Base-by-base conservation (phyloP, 345 rosid species). In the Iberis pinnata region DNA sequence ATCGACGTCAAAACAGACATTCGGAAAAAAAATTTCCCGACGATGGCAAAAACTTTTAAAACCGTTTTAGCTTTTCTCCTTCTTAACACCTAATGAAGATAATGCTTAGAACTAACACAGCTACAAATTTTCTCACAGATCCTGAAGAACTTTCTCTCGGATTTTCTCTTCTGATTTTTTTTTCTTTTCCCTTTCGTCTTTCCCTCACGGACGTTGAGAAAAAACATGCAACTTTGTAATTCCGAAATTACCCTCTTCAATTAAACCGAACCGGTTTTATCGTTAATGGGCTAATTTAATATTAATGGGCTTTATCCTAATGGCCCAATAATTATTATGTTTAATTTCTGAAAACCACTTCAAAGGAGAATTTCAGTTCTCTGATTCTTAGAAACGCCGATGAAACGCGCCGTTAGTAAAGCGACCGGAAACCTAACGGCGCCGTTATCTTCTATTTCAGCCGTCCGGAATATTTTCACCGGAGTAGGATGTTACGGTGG, bases 131-230 rank as follows among this genome's bases (percentile, higher is more conserved):
- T 59, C 63, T 59, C 45, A 49, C 19, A 18, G 25, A 45, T 20
- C 12, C 18, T 25, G 37, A 12, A 11, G 15, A 18, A 18, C 15
- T 60, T 49, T 52, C 49, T 61, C 52, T 20, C 27, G 20, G 9
- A 14, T 3, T 27, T 35, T 31, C 4, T 33, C 9, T 41, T n/a
- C n/a, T n/a, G n/a, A n/a, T n/a, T n/a, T n/a, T 9, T 7, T 16
- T 19, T 50, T 49, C 43, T 43, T 18, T 51, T n/a, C n/a, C n/a
- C n/a, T 27, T 65, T 64, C 49, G 40, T 55, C 56, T 48, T 65
- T n/a, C 54, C 64, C 52, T 6, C 55, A 18, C 12, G 70, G 70
- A 58, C 64, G 64, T 66, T 58, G 65, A 29, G 8, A 9, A 37
- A 49, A 58, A 52, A 18, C 63, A 60, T 51, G 41, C 5, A 47